Evolutionary conservation across 805 yeast genomes (phyloP).

Genomic region (Kodamaea leandrae): DNA sequence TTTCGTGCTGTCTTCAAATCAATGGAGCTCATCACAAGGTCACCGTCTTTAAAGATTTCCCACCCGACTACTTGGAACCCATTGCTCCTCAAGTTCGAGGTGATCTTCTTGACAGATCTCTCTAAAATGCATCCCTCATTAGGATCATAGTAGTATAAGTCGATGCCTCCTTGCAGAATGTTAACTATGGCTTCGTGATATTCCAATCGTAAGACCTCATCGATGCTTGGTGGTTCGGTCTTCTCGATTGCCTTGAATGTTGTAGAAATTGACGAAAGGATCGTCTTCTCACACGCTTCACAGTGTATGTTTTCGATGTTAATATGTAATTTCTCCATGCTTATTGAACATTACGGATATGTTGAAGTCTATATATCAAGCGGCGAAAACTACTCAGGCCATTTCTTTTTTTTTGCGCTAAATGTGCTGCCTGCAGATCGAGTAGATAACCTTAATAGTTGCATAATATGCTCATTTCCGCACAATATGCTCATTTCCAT

Average conservation of each 20-base stretch:
- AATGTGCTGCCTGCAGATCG: too few species aligned
- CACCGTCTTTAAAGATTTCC: slow-evolving; percentile 27
- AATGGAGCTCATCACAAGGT: slow-evolving; percentile 10
- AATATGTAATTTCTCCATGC: slow-evolving; percentile 23
- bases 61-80: slow-evolving; percentile 41
- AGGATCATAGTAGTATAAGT: slow-evolving; percentile 21
- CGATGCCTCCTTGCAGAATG: slow-evolving; percentile 25
- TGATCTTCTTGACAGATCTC: slow-evolving; percentile 21
- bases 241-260: slow-evolving; percentile 14
- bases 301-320: slow-evolving; percentile 54
- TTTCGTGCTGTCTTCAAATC: slow-evolving; percentile 5
- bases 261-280: slow-evolving; percentile 27
- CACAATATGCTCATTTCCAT: too few species aligned
- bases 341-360: background rate
- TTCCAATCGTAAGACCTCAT: slow-evolving; percentile 11
- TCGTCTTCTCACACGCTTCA: slow-evolving; percentile 45
- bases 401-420: background rate
- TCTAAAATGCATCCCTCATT: slow-evolving; percentile 9
- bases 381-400: slow-evolving; percentile 8
- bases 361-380: background rate
- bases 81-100: slow-evolving; percentile 23
- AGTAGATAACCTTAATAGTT: background rate
- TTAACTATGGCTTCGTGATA: slow-evolving; percentile 15
- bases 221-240: slow-evolving; percentile 11
- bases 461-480: too few species aligned